Base-by-base conservation (phyloP, 495 filamentous ascomycete genomes). In the Penicillium turbatum region DNA sequence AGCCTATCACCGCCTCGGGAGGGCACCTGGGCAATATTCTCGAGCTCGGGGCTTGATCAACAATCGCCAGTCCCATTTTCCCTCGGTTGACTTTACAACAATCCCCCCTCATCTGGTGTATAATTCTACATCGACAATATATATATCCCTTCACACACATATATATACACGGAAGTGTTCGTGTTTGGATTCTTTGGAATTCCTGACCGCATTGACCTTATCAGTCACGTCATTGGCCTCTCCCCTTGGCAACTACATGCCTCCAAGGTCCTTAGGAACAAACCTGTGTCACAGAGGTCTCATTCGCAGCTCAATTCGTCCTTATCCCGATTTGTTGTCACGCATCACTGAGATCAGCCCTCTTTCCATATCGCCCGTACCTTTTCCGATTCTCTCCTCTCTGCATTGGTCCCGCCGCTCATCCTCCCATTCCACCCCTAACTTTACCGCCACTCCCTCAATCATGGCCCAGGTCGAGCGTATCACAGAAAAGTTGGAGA, bases 401-500 rank as follows among this genome's bases (percentile, higher is more conserved):
- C 52, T 53, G 34, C 47, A 19, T 31, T 53, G 48, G 61, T 30
- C 53, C 60, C 41, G 41, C 41, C 60, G 55, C 54, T 57, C 57
- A 13, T 63, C 64, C 40, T 59, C 61, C 10, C 51, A 56, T 48
- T 59, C 54, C 35, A 60, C 58, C 37, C 45, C 38, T 46, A 53
- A 59, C 31, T 59, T 57, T 44, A 65, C 67, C 47, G 57, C 70
- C 56, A 43, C 45, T 10, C 30, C 57, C 53, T 34, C 55, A 30
- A 69, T 37, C 52, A 79, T 79, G 65, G 59, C 73, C 44, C 74
- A 79, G 8, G 82, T 85, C 56, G 80, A 87, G 65, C 76, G 83
- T 52, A 74, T 98, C 52, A 84, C 92, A 31, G 89, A 96, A 68
- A 65, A 79, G 32, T 71, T 99, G 42, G 90, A 97, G 75, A 87